Base-by-base conservation (phyloP, 495 filamentous ascomycete species). In the Xylaria grammica region DNA sequence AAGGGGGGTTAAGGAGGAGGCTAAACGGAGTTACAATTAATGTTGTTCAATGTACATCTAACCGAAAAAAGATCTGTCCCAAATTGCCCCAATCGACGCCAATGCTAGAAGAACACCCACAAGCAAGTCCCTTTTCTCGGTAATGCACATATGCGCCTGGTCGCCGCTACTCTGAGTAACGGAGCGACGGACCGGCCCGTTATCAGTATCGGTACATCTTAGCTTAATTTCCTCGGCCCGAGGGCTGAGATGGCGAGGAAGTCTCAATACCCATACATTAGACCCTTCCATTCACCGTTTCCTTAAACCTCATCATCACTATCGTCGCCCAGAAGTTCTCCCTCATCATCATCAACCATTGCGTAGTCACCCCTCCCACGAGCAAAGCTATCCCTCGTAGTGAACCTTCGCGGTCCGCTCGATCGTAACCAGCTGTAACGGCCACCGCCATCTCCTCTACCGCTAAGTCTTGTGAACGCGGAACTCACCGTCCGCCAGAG, bases 301-400 rank as follows among this genome's bases (percentile, higher is more conserved):
- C 19, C 56, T 50, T 78, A 91, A 52, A 87, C 85, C 64, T 97
- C 94, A 71, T 97, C 95, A 51, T 96, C 95, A 63, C 95, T 96
- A 54, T 96, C 95, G 63, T 92, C 91, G 0, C 94, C 94, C 26
- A 98, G 80, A 71, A 97, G 77, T 78, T 97, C 93, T 61, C 94
- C 94, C 77, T 97, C 95, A 74, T 99, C 95, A 63, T 92, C 88
- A 72, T 93, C 92, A 46, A 96, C 91, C 74, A 90, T 83, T 15
- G 87, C 85, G 75, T 97, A 99, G 72, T 97, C 92, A 7, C 91
- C 87, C 54, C 91, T 83, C 9, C 91, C 90, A 56, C 92, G 87
- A 24, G 91, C 89, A 77, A 98, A 98, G 26, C 89, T 91, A 61
- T 89, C 89, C 69, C 96, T 81, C 27, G 88, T 93, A 32, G 91